Base-by-base conservation (phyloP, 176 grass and related monocot genomes). In the Typha latifolia region DNA sequence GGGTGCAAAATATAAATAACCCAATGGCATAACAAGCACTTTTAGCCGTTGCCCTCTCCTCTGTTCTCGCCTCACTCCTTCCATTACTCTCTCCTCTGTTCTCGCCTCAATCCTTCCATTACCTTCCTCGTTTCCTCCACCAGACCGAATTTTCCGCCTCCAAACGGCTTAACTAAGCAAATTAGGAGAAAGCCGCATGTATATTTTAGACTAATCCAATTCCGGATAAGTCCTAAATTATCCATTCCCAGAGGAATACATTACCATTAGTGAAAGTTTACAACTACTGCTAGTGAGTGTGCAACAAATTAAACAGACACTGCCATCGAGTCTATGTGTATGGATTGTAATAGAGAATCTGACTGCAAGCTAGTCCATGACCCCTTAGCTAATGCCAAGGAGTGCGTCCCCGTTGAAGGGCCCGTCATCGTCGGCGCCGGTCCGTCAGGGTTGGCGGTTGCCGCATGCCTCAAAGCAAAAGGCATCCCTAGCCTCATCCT, bases 401-500 rank as follows among this genome's bases (percentile, higher is more conserved):
- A 53, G 1, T 10, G 10, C 52, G 52, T 57, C 3, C 6, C 19
- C 52, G 52, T 20, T 15, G 52, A 80, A 14, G 77, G 68, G 2
- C 62, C 69, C 12, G 64, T 79, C 49, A 5, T 79, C 18, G 77
- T 79, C 8, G 77, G 77, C 32, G 77, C 69, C 3, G 77, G 77
- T 0, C 77, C 77, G 16, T 69, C 77, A 12, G 77, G 77, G 11
- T 61, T 79, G 1, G 21, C 77, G 1, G 63, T 72, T 19, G 61
- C 77, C 16, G 77, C 77, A 1, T 79, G 77, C 43, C 51, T 73
- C 5, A 50, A 26, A 3, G 8, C 3, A 3, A 64, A 15, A 7
- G 68, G 69, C 11, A 63, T 80, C 0, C 77, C 77, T 5, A 56
- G 68, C 13, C 59, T 73, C 12, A 43, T 73, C 0, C 77, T 80